Percentiles rank a stretch among this genome's conserved stretches.
Conservation (phyloP, 2,329 filamentous ascomycete species). For the Aspergillus hortae region DNA sequence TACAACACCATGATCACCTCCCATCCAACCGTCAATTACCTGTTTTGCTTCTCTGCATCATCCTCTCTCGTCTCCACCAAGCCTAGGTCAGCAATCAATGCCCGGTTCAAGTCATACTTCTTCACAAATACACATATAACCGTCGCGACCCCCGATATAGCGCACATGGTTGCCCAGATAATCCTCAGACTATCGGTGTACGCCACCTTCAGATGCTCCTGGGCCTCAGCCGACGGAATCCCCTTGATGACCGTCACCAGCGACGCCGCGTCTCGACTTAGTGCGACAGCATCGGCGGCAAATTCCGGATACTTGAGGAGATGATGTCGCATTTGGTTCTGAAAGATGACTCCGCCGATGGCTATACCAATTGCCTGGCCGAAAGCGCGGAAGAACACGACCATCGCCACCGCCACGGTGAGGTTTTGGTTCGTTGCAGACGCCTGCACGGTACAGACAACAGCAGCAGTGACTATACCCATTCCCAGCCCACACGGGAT, state of each 20-base stretch:
- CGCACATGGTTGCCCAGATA: conserved; percentile 54
- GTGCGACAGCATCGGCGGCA: conserved; percentile 42
- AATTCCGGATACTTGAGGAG: conserved; percentile 47
- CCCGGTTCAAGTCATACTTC: conserved; percentile 36
- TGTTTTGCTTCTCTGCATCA: not conserved
- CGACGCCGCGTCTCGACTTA: conserved; percentile 54
- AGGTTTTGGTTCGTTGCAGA: conserved; percentile 53
- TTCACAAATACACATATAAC: conserved; percentile 51
- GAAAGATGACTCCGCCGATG: conserved; percentile 63
- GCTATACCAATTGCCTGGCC: conserved; percentile 63
- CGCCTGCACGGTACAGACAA: conserved; percentile 61
- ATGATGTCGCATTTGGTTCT: conserved; percentile 57
- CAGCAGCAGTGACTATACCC: conserved; percentile 60
- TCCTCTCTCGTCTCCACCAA: not conserved
- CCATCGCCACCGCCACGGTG: conserved; percentile 58
- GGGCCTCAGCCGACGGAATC: conserved; percentile 41
- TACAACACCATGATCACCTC: too few species aligned
- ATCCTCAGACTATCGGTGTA: conserved; percentile 52
- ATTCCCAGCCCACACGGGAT: conserved; percentile 56
- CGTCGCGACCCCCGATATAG: conserved; percentile 47
- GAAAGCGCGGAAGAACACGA: conserved; percentile 60
- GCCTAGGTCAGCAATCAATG: not conserved
- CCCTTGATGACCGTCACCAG: conserved; percentile 55
- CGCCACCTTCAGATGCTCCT: conserved; percentile 43
- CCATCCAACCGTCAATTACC: not conserved